phyloP scores from a whole-genome alignment of 345 rosid species.

The Hibiscus mutabilis region DNA sequence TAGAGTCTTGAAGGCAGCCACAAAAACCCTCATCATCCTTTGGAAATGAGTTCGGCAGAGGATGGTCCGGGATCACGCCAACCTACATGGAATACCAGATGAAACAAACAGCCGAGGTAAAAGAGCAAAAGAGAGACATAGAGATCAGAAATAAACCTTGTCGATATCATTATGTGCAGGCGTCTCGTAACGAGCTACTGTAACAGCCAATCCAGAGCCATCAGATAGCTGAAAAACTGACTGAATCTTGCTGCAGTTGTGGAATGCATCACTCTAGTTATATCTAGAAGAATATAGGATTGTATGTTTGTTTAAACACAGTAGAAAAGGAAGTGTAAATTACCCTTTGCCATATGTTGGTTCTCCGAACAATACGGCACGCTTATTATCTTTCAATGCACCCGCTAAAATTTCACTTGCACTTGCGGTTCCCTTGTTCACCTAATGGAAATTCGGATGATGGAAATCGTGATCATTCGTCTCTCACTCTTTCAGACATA shows the following conservation, averaged over 20 bases:
- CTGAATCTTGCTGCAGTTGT: slow-evolving; percentile 77
- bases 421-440: slow-evolving; percentile 96
- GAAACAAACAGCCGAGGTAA: neutral
- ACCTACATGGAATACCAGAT: slow-evolving; percentile 34
- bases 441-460: slow-evolving; percentile 35
- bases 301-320: neutral
- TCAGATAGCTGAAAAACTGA: slow-evolving; percentile 91
- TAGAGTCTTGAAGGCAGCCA: slow-evolving; percentile 67
- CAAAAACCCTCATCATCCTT: slow-evolving; percentile 73
- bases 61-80: slow-evolving; percentile 89
- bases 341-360: slow-evolving; percentile 98
- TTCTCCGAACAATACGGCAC: slow-evolving; percentile 79
- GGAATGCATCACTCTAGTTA: slow-evolving; percentile 5
- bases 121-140: neutral
- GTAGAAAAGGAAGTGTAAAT: neutral
- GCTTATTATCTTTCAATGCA: slow-evolving; percentile 90
- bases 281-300: neutral
- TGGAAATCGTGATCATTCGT: neutral
- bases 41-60: slow-evolving; percentile 71
- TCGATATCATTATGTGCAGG: slow-evolving; percentile 86
- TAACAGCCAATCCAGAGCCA: slow-evolving; percentile 91
- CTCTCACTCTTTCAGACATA: neutral
- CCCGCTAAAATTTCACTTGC: slow-evolving; percentile 96
- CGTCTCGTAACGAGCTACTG: slow-evolving; percentile 91
- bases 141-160: slow-evolving; percentile 41